phyloP scores from a whole-genome alignment of 2,329 filamentous ascomycete genomes.

The Leptographium galeiforme region DNA sequence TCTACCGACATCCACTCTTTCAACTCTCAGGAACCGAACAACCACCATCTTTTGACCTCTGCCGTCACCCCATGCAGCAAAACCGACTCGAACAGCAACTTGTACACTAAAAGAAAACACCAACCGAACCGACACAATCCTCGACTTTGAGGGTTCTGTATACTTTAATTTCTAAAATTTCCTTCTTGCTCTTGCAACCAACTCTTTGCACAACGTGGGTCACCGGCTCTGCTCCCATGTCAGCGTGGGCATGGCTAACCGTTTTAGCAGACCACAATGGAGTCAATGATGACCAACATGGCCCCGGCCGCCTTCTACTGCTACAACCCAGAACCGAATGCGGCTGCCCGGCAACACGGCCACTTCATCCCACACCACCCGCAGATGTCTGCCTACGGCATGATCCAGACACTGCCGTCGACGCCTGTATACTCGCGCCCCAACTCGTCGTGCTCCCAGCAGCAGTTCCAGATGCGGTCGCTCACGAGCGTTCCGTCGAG shows the following conservation, averaged over 20 bases:
- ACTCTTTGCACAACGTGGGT: background rate
- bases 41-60: conserved; percentile 27
- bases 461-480: conserved; percentile 28
- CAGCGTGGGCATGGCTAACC: background rate
- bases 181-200: conserved; percentile 16
- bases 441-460: conserved; percentile 51
- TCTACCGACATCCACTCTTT: conserved; percentile 34
- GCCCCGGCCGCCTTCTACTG: conserved; percentile 73
- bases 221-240: no score
- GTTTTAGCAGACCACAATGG: conserved; percentile 38
- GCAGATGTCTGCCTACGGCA: conserved; percentile 38
- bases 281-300: conserved; percentile 48
- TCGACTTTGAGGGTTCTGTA: background rate
- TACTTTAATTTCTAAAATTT: conserved; percentile 9
- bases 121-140: background rate
- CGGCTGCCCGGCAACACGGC: conserved; percentile 60
- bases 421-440: conserved; percentile 54
- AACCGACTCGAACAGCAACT: conserved; percentile 6
- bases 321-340: conserved; percentile 65
- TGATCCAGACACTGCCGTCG: conserved; percentile 44
- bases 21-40: conserved; percentile 15
- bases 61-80: conserved; percentile 12
- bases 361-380: conserved; percentile 54
- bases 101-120: conserved; percentile 17
- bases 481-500: conserved; percentile 32